Base-by-base conservation (phyloP, 176 grass and related monocot species). In the Juncus effusus region DNA sequence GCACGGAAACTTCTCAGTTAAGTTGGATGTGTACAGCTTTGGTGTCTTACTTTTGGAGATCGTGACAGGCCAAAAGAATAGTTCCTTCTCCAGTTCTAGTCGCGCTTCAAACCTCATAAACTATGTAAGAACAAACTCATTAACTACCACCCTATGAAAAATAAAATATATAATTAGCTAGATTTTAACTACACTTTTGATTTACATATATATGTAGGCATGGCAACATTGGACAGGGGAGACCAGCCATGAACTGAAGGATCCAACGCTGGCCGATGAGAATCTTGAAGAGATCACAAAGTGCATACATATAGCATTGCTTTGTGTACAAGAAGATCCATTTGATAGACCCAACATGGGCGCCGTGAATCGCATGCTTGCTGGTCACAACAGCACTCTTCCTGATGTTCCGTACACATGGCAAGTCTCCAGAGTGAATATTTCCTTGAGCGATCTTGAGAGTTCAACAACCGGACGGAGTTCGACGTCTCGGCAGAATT, bases 11-110 rank as follows among this genome's bases (percentile, higher is more conserved):
- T 28, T 28, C 19, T 74, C 70, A 44, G 14, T 12, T 42, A 74
- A 74, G 60, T 74, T 53, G 60, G 70, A 74, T 74, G 70, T 62
- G 50, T 74, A 74, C 54, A 74, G 70, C 38, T 74, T 45, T 6
- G 70, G 70, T 19, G n/a, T 74, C n/a, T 28, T 74, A 28, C 38
- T 74, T 39, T 41, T 74, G 5, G 70, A 74, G 54, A 74, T 51
- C 35, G 40, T 74, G 12, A 74, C 36, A 11, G 70, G 70, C 42
- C 51, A 60, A 41, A 62, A 28, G 45, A 59, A 44, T 59, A 7
- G 13, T 45, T 56, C 39, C 6, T 61, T 51, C 10, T 16, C 4
- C 11, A 45, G 70, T 12, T 74, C 70, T 36, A 56, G 70, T 3
- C 51, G 42, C 49, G 12, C 15, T n/a, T 2, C 56, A 49, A 62